phyloP scores from a whole-genome alignment of 2,329 filamentous ascomycete genomes.

The Cercospora canescens region DNA sequence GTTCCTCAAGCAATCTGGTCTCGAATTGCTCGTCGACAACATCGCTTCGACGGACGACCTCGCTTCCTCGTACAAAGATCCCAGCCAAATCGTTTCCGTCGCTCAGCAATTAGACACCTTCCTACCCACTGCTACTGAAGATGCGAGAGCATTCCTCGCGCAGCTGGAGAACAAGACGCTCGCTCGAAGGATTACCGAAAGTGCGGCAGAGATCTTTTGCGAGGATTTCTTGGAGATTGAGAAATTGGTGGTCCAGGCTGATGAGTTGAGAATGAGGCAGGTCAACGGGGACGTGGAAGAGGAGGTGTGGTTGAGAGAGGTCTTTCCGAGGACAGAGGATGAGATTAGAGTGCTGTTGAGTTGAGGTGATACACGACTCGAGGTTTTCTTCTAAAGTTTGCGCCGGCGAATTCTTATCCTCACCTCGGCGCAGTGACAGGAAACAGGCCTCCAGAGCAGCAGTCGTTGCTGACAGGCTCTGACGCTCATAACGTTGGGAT shows the following conservation, averaged over 20 bases:
- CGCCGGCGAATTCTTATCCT: background rate
- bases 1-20: constrained; percentile 72
- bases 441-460: no score
- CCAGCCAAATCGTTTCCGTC: constrained; percentile 57
- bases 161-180: constrained; percentile 70
- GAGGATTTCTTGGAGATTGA: constrained; percentile 76
- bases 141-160: constrained; percentile 80
- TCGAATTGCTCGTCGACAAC: constrained; percentile 50
- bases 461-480: no score
- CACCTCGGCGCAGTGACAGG: background rate
- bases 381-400: background rate
- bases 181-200: constrained; percentile 74
- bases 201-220: constrained; percentile 82
- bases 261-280: constrained; percentile 48
- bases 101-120: constrained; percentile 86
- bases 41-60: constrained; percentile 26
- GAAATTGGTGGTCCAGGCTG: constrained; percentile 58
- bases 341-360: constrained; percentile 66
- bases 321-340: constrained; percentile 64
- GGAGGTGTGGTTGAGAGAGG: constrained; percentile 48
- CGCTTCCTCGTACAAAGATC: constrained; percentile 30
- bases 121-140: constrained; percentile 87
- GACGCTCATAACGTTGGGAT: no score
- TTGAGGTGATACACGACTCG: constrained; percentile 30
- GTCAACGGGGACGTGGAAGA: constrained; percentile 40